Evolutionary conservation across 495 filamentous ascomycete species (phyloP).

Genomic region (Copromyces sp.): DNA sequence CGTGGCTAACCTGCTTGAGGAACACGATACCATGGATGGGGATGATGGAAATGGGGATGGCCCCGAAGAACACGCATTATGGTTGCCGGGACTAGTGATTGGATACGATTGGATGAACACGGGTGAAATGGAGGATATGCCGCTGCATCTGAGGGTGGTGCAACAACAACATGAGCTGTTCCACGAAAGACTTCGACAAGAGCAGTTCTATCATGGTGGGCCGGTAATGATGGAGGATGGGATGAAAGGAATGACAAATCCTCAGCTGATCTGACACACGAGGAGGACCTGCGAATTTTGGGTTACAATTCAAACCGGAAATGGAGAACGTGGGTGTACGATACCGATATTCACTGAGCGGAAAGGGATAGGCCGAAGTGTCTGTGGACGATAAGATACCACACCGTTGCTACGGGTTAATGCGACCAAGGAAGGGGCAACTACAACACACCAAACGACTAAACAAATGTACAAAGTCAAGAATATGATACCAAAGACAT

Average conservation of each 20-base stretch:
- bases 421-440: not conserved
- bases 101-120: not conserved
- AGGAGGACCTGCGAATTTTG: too few relatives aligned
- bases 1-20: conserved; percentile 22
- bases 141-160: not conserved
- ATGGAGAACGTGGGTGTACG: not conserved
- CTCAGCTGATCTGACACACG: not conserved
- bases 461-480: not conserved
- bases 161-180: not conserved
- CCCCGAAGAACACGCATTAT: not conserved
- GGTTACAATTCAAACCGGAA: too few relatives aligned
- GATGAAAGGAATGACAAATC: not conserved
- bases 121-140: not conserved
- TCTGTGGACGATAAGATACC: not conserved
- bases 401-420: not conserved
- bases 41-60: conserved; percentile 3
- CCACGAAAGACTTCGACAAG: not conserved
- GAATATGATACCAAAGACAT: not conserved
- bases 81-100: not conserved
- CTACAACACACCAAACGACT: not conserved
- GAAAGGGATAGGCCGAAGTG: not conserved
- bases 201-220: not conserved
- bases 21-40: conserved; percentile 10
- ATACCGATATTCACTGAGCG: not conserved
- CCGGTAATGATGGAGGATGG: not conserved